Percentiles rank a stretch among this genome's conserved stretches.
phyloP scores from a whole-genome alignment of 805 yeast genomes.

The Pichia insulana region DNA sequence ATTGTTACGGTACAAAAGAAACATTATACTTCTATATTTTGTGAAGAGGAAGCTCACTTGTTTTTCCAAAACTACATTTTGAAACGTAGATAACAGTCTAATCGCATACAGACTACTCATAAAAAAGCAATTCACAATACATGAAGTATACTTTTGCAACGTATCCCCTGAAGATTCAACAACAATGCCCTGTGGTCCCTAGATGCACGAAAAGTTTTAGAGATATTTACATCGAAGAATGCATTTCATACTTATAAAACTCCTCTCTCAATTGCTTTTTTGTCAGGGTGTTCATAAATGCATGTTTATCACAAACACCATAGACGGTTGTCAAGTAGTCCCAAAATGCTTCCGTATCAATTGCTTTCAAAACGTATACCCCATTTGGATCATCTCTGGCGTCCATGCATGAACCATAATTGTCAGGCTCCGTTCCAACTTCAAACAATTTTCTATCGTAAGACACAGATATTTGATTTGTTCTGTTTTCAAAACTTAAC shows the following conservation, averaged over 20 bases:
- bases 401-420: constrained; percentile 9
- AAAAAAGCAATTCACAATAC: no score
- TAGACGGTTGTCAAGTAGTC: constrained; percentile 31
- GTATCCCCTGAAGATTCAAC: no score
- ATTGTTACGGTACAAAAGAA: no score
- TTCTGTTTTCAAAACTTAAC: constrained; percentile 33
- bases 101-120: no score
- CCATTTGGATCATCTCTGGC: constrained; percentile 25
- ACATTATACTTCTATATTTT: no score
- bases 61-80: no score
- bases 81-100: no score
- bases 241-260: neutral
- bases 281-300: constrained; percentile 12
- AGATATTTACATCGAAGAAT: no score
- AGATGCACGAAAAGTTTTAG: no score
- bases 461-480: constrained; percentile 15
- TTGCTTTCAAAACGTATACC: constrained; percentile 30
- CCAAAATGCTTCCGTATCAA: constrained; percentile 41
- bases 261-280: constrained; percentile 8
- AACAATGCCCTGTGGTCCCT: no score
- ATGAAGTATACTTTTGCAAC: no score
- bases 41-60: no score
- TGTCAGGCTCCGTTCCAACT: constrained; percentile 9
- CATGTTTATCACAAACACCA: constrained; percentile 27
- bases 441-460: constrained; percentile 15